These are phyloP conservation scores for Anethum foeniculum DNA, from an alignment of 140 eudicot species.

Conservation along the genomic window DNA sequence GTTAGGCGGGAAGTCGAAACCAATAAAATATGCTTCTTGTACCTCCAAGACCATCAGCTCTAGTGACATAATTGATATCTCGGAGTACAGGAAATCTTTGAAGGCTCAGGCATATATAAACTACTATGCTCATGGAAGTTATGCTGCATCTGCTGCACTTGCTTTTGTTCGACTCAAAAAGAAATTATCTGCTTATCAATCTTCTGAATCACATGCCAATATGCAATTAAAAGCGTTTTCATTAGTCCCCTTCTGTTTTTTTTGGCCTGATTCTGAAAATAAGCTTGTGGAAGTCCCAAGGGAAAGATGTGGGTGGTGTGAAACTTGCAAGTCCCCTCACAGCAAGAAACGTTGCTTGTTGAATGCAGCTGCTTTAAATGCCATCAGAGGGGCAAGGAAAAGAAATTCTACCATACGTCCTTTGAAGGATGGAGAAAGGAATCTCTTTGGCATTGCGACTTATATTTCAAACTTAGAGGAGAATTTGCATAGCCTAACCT, in stretches of 20 bases:
- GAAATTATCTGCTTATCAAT: constrained; percentile 48
- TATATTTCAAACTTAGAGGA: constrained; percentile 83
- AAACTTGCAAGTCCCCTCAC: constrained; percentile 52
- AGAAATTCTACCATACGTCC: constrained; percentile 35
- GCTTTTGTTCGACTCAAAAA: constrained; percentile 66
- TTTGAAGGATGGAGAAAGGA: constrained; percentile 47
- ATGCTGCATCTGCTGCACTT: constrained; percentile 92
- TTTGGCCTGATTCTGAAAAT: constrained; percentile 85
- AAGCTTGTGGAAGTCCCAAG: constrained; percentile 77
- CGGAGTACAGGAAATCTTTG: constrained; percentile 38
- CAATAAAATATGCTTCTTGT: constrained; percentile 14
- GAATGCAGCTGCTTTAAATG: constrained; percentile 78
- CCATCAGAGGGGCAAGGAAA: constrained; percentile 58
- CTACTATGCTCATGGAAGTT: constrained; percentile 67
- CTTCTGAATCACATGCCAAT: constrained; percentile 39
- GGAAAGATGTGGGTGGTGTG: constrained; percentile 97
- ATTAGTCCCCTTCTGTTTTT: constrained; percentile 56
- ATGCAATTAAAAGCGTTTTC: constrained; percentile 78
- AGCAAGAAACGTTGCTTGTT: constrained; percentile 82
- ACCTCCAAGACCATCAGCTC: constrained; percentile 24
- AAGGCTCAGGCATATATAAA: constrained; percentile 53
- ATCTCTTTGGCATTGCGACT: constrained; percentile 56
- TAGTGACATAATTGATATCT: constrained; percentile 14
- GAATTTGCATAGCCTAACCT: constrained; percentile 56
- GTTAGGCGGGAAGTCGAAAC: constrained; percentile 13